Base-by-base conservation (phyloP, 2,329 filamentous ascomycete genomes). In the Arthrobotrys musiformis region DNA sequence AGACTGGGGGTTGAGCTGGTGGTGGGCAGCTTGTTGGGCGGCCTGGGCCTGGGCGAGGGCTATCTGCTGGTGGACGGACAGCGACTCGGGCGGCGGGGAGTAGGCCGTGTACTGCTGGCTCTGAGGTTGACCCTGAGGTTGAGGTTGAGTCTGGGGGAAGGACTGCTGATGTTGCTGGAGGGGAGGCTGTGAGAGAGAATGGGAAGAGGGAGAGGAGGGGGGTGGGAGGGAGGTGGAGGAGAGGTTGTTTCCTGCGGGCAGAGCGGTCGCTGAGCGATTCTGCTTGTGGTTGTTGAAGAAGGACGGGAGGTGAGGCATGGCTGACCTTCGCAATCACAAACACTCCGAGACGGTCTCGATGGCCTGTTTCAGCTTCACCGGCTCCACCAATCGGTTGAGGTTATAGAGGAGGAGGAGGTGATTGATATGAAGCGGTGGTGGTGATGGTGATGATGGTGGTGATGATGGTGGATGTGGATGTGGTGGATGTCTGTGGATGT, bases 1-100 rank as follows among this genome's bases (percentile, higher is more conserved):
- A 1, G 56, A 24, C 52, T 75, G 69, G 5, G 74, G 64, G n/a
- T 79, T 73, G 15, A 60, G 79, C 15, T 79, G 66, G 48, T 79
- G 78, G 26, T 80, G 79, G 19, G 80, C 81, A 58, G 81, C 81
- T 58, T 79, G 78, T 17, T 79, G 76, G 33, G 76, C 70, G 62
- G 73, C 60, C 77, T 73, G 19, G 15, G 69, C 56, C 54, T 48
- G 44, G 24, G 60, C 42, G 48, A 56, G 46, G n/a, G 48, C 64
- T 4, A 46, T 28, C 60, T 58, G 68, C 24, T 70, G 69, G 61
- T 73, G 69, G 61, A 44, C 56, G 24, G 68, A 33, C 24, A 72
- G 68, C 2, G 68, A 54, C 11, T 63, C 68, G 4, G 63, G 62
- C 22, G 62, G 70, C 15, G 61, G 62, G 2, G 62, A 75, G 70